Conservation (phyloP, 495 filamentous ascomycete species). For the Penicillium dipodomyicola region DNA sequence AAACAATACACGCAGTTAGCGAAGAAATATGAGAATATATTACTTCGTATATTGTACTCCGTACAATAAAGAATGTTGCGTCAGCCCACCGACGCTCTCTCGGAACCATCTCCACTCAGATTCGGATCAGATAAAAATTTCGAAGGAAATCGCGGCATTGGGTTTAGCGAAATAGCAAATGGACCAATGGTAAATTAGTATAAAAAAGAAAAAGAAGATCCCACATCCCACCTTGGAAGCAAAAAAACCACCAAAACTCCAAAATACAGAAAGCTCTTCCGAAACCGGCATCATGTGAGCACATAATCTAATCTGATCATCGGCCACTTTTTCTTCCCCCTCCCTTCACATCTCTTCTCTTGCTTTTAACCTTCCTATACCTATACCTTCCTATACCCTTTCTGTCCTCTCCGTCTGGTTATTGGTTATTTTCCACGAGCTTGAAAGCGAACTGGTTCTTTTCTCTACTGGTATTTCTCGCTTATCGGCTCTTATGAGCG, state of each 20-base stretch:
- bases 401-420: background rate
- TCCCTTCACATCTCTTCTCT: conserved; percentile 14
- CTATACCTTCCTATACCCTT: background rate
- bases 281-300: conserved; percentile 37
- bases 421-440: background rate
- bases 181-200: conserved; percentile 2
- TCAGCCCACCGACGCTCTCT: conserved; percentile 27
- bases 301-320: conserved; percentile 48
- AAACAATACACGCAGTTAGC: conserved; percentile 13
- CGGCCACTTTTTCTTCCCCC: conserved; percentile 25
- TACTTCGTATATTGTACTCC: no score
- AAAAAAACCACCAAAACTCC: no score
- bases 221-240: background rate
- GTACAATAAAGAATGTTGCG: background rate
- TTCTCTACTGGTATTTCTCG: conserved; percentile 20
- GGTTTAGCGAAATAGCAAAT: background rate
- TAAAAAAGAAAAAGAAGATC: background rate
- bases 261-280: conserved; percentile 18
- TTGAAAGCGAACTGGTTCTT: conserved; percentile 2
- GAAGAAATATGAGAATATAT: conserved; percentile 3
- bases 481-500: conserved; percentile 38
- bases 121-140: conserved; percentile 31
- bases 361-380: background rate
- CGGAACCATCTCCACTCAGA: conserved; percentile 11
- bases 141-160: background rate